Evolutionary conservation across 1,139 yeast species (phyloP).

Genomic region (Candida tropicalis): DNA sequence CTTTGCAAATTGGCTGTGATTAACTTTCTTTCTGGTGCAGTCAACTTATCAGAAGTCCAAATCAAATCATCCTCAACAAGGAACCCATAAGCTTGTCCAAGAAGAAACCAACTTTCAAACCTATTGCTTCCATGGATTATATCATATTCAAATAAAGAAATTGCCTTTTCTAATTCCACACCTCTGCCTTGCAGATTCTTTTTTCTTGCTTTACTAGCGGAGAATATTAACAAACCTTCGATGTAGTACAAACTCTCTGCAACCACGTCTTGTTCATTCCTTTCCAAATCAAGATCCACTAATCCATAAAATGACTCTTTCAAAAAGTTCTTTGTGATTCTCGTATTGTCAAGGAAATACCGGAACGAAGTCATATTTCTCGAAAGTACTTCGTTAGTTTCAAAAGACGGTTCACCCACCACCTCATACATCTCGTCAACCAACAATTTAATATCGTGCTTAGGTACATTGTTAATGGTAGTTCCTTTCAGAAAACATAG

Average conservation of each 20-base stretch:
- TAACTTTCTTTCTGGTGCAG: constrained; percentile 61
- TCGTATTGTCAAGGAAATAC: constrained; percentile 52
- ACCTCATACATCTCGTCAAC: constrained; percentile 75
- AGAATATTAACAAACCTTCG: constrained; percentile 69
- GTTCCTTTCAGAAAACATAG: constrained; percentile 57
- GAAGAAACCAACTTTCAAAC: constrained; percentile 82
- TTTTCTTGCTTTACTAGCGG: constrained; percentile 67
- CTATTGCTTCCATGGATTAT: constrained; percentile 66
- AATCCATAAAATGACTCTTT: constrained; percentile 63
- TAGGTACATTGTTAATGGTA: constrained; percentile 58
- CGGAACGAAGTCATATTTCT: constrained; percentile 51
- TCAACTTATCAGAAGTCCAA: constrained; percentile 87
- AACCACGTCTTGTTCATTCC: constrained; percentile 21
- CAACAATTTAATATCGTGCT: constrained; percentile 70
- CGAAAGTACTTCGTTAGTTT: constrained; percentile 33
- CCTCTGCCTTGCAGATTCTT: constrained; percentile 78
- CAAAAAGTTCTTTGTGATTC: constrained; percentile 51
- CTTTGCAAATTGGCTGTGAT: constrained; percentile 68
- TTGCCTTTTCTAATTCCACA: constrained; percentile 77
- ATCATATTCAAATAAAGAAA: constrained; percentile 66
- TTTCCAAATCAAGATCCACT: constrained; percentile 26
- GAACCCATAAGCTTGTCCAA: constrained; percentile 80
- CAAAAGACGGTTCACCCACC: constrained; percentile 65
- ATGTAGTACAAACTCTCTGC: constrained; percentile 68
- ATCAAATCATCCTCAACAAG: constrained; percentile 86